A percentile compares a stretch with the other conserved stretches of the same genome.
Conservation (phyloP, 2,329 filamentous ascomycete species). For the Cladophialophora carrionii region DNA sequence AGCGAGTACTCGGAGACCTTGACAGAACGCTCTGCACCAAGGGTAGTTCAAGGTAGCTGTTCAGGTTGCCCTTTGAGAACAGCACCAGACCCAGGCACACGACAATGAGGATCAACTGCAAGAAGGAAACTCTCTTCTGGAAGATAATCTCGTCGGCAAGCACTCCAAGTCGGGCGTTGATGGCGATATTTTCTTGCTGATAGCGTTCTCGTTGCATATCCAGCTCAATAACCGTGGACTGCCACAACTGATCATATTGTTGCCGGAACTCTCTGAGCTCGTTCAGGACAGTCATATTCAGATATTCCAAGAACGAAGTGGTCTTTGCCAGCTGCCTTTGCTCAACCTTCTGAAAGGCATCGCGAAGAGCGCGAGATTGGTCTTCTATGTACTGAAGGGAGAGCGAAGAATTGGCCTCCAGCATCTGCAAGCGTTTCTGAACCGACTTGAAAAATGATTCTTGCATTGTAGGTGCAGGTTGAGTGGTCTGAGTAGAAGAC, state of each 20-base stretch:
- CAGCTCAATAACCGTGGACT: constrained; percentile 88
- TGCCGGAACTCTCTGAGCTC: constrained; percentile 77
- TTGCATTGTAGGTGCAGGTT: constrained; percentile 79
- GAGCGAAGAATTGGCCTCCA: constrained; percentile 89
- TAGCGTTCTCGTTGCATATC: constrained; percentile 86
- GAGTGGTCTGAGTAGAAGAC: constrained; percentile 53
- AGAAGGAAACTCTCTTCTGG: constrained; percentile 87
- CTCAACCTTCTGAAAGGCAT: constrained; percentile 83
- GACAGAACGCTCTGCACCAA: constrained; percentile 53
- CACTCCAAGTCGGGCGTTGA: constrained; percentile 78
- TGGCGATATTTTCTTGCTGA: constrained; percentile 78
- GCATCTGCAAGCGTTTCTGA: constrained; percentile 84
- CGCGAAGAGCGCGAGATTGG: constrained; percentile 85
- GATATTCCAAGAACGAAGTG: constrained; percentile 73
- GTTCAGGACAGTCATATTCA: constrained; percentile 84
- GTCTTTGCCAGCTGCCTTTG: constrained; percentile 85
- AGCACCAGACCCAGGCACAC: constrained; percentile 86
- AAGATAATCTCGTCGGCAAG: constrained; percentile 88
- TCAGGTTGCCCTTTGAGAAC: constrained; percentile 60
- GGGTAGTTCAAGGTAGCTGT: constrained; percentile 51
- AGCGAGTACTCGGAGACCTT: constrained; percentile 47
- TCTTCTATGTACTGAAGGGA: constrained; percentile 96
- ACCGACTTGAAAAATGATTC: constrained; percentile 98
- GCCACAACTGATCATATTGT: constrained; percentile 96
- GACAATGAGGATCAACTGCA: constrained; percentile 84